These are phyloP conservation scores for Alternaria arbusti DNA, from an alignment of 2,329 filamentous ascomycete genomes.

Conservation along the genomic window DNA sequence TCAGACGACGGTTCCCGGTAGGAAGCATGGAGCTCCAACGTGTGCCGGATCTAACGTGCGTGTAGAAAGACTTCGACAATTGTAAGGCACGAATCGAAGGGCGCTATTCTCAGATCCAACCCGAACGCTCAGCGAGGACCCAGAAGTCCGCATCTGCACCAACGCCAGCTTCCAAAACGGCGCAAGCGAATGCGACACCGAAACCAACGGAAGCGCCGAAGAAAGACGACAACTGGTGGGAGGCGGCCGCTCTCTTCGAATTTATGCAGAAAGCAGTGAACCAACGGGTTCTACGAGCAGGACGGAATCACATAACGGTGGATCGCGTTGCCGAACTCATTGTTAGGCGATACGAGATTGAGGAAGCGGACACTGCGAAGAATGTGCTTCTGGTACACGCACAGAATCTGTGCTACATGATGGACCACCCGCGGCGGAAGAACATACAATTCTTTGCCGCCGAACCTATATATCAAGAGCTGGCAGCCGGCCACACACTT, in stretches of 20 bases:
- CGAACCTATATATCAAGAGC: constrained; percentile 44
- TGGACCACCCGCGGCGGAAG: constrained; percentile 44
- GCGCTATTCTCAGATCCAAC: constrained; percentile 25
- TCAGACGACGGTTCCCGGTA: constrained; percentile 49
- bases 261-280: constrained; percentile 50
- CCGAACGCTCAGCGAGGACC: constrained; percentile 12
- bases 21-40: neutral
- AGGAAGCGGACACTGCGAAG: constrained; percentile 39
- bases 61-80: constrained; percentile 38
- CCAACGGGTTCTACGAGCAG: constrained; percentile 36
- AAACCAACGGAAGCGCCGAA: constrained; percentile 31
- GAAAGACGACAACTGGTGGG: constrained; percentile 51
- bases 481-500: constrained; percentile 33
- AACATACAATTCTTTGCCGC: constrained; percentile 35
- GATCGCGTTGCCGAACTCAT: constrained; percentile 43
- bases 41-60: constrained; percentile 11
- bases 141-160: constrained; percentile 16
- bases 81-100: constrained; percentile 41
- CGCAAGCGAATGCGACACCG: constrained; percentile 1
- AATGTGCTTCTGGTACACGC: constrained; percentile 47
- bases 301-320: constrained; percentile 40
- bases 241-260: constrained; percentile 46
- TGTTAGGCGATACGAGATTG: constrained; percentile 46
- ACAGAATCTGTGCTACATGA: constrained; percentile 47
- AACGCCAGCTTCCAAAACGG: constrained; percentile 1